Percentiles rank a stretch among this genome's conserved stretches.
Conservation (phyloP, 805 yeast species). For the Kodamaea kakaduensis region DNA sequence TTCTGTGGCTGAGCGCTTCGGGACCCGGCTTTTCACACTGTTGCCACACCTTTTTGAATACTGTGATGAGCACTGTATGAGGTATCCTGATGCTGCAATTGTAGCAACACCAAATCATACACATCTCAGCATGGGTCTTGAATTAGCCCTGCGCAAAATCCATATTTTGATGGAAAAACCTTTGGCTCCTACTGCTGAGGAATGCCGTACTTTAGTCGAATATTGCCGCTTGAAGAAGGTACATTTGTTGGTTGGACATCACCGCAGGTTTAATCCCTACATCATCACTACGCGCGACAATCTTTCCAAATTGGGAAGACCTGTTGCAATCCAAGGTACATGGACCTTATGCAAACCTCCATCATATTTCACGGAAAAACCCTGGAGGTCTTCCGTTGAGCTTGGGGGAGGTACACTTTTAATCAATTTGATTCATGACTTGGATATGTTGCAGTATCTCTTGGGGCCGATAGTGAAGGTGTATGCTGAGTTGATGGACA, state of each 20-base stretch:
- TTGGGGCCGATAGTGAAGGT: conserved; percentile 36
- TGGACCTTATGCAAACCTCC: conserved; percentile 37
- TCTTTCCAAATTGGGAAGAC: conserved; percentile 25
- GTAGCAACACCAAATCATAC: conserved; percentile 39
- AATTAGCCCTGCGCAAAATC: conserved; percentile 31
- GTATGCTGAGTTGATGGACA: conserved; percentile 32
- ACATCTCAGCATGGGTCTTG: conserved; percentile 28
- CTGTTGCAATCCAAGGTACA: conserved; percentile 36
- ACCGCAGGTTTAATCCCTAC: conserved; percentile 38
- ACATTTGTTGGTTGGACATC: conserved; percentile 36
- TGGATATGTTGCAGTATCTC: conserved; percentile 35
- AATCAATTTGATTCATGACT: conserved; percentile 38
- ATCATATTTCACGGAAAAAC: conserved; percentile 27
- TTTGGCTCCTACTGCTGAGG: conserved; percentile 27
- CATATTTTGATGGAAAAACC: conserved; percentile 38
- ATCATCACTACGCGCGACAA: conserved; percentile 31
- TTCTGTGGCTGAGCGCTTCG: conserved; percentile 24
- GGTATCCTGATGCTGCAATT: conserved; percentile 35
- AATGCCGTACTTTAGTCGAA: conserved; percentile 27
- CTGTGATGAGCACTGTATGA: conserved; percentile 17
- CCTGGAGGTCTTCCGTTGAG: conserved; percentile 28
- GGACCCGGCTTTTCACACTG: conserved; percentile 21
- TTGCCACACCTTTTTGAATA: conserved; percentile 25
- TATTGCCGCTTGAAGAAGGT: conserved; percentile 21
- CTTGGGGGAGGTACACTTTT: conserved; percentile 36